Evolutionary conservation across 2,329 filamentous ascomycete species (phyloP).

Genomic region (Periglandula ipomoeae): DNA sequence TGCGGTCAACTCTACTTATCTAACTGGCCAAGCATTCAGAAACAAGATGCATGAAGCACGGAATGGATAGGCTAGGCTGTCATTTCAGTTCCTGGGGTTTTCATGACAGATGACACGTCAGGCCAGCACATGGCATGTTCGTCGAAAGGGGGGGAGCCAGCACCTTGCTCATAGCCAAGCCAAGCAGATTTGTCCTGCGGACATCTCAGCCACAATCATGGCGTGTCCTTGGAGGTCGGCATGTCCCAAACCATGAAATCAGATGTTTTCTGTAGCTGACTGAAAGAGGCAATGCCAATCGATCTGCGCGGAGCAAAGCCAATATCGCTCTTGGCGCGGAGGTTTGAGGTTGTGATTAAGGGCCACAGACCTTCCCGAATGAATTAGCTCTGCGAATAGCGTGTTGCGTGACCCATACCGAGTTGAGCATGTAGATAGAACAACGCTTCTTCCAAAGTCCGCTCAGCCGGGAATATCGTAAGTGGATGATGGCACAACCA

Average conservation of each 20-base stretch:
- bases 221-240: background rate
- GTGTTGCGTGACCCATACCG: too few relatives aligned
- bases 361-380: too few relatives aligned
- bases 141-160: too few relatives aligned
- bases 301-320: background rate
- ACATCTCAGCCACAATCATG: background rate
- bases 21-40: too few relatives aligned
- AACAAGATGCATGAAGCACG: too few relatives aligned
- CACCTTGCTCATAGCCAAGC: background rate
- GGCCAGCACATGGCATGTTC: background rate
- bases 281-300: conserved; percentile 1
- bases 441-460: too few relatives aligned
- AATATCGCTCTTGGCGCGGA: background rate
- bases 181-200: background rate
- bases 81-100: background rate
- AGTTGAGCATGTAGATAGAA: too few relatives aligned
- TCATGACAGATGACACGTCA: background rate
- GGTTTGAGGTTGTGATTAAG: background rate
- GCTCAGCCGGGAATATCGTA: too few relatives aligned
- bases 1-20: too few relatives aligned
- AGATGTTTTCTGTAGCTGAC: background rate
- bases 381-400: too few relatives aligned
- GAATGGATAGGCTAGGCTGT: too few relatives aligned
- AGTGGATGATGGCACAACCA: too few relatives aligned
- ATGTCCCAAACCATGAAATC: background rate